Evolutionary conservation across 176 grass and related monocot genomes (phyloP).

Genomic region (Cenchrus purpureus): DNA sequence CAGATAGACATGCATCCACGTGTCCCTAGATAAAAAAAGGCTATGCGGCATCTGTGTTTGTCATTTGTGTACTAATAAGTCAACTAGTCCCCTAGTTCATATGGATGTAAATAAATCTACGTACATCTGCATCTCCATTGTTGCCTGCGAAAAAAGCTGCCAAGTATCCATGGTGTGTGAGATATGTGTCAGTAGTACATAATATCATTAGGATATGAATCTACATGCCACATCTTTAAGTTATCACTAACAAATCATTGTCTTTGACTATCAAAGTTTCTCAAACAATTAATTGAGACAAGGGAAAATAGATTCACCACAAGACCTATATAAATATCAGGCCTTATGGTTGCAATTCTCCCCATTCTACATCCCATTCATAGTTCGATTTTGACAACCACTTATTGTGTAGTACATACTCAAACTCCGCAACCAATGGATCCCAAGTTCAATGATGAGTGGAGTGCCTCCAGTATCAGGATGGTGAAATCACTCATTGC

Average conservation of each 20-base stretch:
- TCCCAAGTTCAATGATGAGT: not conserved
- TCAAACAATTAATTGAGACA: no score
- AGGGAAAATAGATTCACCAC: no score
- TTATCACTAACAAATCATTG: not conserved
- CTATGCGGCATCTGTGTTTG: no score
- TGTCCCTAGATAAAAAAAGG: no score
- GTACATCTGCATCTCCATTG: no score
- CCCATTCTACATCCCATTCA: slow-evolving; percentile 1
- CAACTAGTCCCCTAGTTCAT: no score
- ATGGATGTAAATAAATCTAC: not conserved
- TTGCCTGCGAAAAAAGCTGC: no score
- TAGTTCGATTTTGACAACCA: not conserved
- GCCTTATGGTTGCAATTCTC: not conserved
- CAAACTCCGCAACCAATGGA: not conserved
- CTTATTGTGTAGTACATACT: not conserved
- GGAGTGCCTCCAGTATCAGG: not conserved
- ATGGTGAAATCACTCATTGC: not conserved
- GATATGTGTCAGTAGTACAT: no score
- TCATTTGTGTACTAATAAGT: no score
- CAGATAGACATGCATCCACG: no score
- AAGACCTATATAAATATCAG: no score
- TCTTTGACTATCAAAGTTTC: not conserved
- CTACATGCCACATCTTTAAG: not conserved
- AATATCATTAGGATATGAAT: not conserved
- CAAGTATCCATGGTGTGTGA: no score